Evolutionary conservation across 495 filamentous ascomycete genomes (phyloP).

Genomic region (Jackrogersella minutella): DNA sequence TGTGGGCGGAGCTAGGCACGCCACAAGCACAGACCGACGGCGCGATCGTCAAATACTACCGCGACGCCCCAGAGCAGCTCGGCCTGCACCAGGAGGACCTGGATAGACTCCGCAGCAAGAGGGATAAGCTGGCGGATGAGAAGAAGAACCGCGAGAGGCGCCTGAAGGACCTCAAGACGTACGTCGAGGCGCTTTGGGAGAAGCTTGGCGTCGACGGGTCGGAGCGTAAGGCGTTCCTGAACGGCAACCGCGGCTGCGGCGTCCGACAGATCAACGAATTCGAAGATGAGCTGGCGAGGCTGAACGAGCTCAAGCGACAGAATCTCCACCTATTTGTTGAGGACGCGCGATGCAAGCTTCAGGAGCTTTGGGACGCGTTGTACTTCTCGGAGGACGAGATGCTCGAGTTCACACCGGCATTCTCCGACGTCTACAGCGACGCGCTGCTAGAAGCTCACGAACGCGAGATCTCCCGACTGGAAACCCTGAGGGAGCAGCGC

Average conservation of each 20-base stretch:
- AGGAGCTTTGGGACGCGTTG: constrained; percentile 92
- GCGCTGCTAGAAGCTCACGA: constrained; percentile 90
- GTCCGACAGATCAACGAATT: constrained; percentile 91
- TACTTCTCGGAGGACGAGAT: constrained; percentile 98
- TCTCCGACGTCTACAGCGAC: constrained; percentile 88
- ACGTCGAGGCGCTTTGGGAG: constrained; percentile 87
- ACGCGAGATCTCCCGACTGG: constrained; percentile 82
- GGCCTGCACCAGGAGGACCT: constrained; percentile 90
- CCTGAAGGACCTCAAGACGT: constrained; percentile 74
- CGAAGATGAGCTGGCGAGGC: constrained; percentile 82
- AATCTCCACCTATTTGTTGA: constrained; percentile 96
- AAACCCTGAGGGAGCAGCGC: constrained; percentile 85
- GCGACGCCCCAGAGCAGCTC: constrained; percentile 89
- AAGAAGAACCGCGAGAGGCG: constrained; percentile 85
- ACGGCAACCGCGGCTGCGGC: constrained; percentile 74
- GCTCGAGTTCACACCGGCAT: constrained; percentile 94
- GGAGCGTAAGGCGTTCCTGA: constrained; percentile 84
- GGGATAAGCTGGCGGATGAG: constrained; percentile 90
- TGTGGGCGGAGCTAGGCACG: constrained; percentile 95
- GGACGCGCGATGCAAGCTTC: constrained; percentile 86
- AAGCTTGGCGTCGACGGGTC: constrained; percentile 81
- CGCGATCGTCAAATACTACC: constrained; percentile 84
- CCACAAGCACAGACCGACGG: constrained; percentile 92
- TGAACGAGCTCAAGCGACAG: constrained; percentile 93
- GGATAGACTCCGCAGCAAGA: constrained; percentile 70